A percentile compares a stretch with the other conserved stretches of the same genome.
phyloP scores from a whole-genome alignment of 1,139 yeast species.

The Hyphopichia buzzinii region DNA sequence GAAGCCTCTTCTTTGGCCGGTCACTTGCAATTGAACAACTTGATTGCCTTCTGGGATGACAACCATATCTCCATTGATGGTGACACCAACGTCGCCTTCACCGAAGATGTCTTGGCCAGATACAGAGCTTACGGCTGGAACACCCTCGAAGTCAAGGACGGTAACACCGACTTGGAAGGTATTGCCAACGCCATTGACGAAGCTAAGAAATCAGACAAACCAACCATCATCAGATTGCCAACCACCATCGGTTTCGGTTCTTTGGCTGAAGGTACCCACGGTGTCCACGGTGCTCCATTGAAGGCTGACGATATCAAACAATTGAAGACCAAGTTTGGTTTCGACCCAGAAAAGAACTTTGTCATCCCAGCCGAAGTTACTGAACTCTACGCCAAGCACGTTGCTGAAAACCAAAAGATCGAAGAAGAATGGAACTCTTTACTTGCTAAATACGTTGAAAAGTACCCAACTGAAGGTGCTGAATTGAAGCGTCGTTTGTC shows the following conservation, averaged over 20 bases:
- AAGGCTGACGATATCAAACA: conserved; percentile 91
- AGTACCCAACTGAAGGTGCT: conserved; percentile 78
- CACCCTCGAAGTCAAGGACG: conserved; percentile 71
- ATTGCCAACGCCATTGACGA: conserved; percentile 71
- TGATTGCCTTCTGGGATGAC: conserved; percentile 96
- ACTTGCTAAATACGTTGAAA: conserved; percentile 59
- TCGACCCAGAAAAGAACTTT: conserved; percentile 82
- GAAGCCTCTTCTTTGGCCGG: conserved; percentile 97
- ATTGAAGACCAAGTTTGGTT: conserved; percentile 81
- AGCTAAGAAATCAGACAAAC: conserved; percentile 75
- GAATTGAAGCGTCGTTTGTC: conserved; percentile 80
- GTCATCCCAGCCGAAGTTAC: conserved; percentile 82
- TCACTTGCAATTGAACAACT: conserved; percentile 89
- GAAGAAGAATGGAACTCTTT: conserved; percentile 74
- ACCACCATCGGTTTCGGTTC: conserved; percentile 98
- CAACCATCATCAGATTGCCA: conserved; percentile 83
- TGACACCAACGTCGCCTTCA: conserved; percentile 84
- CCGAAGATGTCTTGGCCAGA: conserved; percentile 87
- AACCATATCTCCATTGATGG: conserved; percentile 98
- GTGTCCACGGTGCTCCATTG: conserved; percentile 97
- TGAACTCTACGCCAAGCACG: conserved; percentile 60
- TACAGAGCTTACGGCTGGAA: conserved; percentile 97
- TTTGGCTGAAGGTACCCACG: conserved; percentile 77
- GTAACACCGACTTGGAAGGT: conserved; percentile 75
- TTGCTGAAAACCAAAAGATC: conserved; percentile 54